These are phyloP conservation scores for Stachybotrys echinatus DNA, from an alignment of 2,329 filamentous ascomycete genomes.

Conservation along the genomic window DNA sequence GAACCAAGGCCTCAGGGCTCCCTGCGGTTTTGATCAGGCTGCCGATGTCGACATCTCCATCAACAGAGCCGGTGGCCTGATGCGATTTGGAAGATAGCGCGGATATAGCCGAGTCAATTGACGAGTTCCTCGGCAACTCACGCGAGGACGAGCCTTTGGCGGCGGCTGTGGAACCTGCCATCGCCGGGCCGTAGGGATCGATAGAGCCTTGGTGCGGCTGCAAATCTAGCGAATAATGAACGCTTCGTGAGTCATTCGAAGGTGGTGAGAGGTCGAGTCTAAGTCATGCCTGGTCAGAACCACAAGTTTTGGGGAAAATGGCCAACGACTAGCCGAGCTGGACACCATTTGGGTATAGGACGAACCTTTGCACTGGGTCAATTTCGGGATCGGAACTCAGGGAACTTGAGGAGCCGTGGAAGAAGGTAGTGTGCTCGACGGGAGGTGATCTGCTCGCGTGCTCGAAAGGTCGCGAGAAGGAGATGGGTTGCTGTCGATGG, in stretches of 20 bases:
- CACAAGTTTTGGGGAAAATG: neutral
- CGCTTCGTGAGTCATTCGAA: slow-evolving; percentile 46
- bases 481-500: slow-evolving; percentile 14
- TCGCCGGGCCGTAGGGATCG: slow-evolving; percentile 32
- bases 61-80: slow-evolving; percentile 50
- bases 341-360: slow-evolving; percentile 4
- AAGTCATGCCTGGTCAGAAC: neutral
- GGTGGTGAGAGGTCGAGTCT: slow-evolving; percentile 19
- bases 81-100: slow-evolving; percentile 59
- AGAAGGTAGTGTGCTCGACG: slow-evolving; percentile 24
- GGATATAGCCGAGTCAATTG: slow-evolving; percentile 91
- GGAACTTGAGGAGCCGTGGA: slow-evolving; percentile 29
- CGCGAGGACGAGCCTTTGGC: slow-evolving; percentile 33
- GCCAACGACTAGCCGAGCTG: neutral
- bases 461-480: slow-evolving; percentile 11
- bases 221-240: slow-evolving; percentile 36
- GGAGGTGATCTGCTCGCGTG: slow-evolving; percentile 7
- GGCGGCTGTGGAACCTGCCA: slow-evolving; percentile 40
- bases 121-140: slow-evolving; percentile 65
- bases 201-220: slow-evolving; percentile 37
- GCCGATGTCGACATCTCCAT: slow-evolving; percentile 65
- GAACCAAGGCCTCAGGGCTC: slow-evolving; percentile 82
- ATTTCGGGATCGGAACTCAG: slow-evolving; percentile 24
- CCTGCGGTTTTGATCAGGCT: slow-evolving; percentile 78
- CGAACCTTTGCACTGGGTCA: slow-evolving; percentile 21